Conservation (phyloP, 2,329 filamentous ascomycete genomes). For the Macroventuria anomochaeta region DNA sequence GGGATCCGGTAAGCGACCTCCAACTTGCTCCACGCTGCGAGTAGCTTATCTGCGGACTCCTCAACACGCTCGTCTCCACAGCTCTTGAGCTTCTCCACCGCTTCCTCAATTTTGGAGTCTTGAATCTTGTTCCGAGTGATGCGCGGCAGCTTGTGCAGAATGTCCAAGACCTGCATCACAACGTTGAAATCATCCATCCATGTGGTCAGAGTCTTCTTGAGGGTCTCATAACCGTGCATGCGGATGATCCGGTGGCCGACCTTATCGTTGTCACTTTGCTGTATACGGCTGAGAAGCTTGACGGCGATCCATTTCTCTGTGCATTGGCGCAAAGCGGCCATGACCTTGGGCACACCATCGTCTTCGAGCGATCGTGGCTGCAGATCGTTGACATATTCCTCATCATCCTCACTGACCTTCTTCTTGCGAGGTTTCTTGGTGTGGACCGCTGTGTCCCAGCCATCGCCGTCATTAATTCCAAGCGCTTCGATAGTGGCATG, state of each 20-base stretch:
- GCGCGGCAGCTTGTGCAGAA: slow-evolving; percentile 86
- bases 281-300: slow-evolving; percentile 88
- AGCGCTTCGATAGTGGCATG: slow-evolving; percentile 91
- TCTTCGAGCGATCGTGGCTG: slow-evolving; percentile 80
- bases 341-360: slow-evolving; percentile 87
- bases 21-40: slow-evolving; percentile 87
- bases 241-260: slow-evolving; percentile 88
- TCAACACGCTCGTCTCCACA: slow-evolving; percentile 78
- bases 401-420: slow-evolving; percentile 88
- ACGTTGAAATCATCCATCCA: slow-evolving; percentile 92
- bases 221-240: slow-evolving; percentile 96
- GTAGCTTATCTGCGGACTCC: slow-evolving; percentile 70
- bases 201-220: slow-evolving; percentile 83
- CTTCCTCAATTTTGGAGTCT: slow-evolving; percentile 91
- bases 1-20: slow-evolving; percentile 93
- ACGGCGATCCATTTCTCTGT: slow-evolving; percentile 99
- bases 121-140: slow-evolving; percentile 96
- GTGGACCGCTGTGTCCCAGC: slow-evolving; percentile 88
- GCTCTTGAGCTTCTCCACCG: slow-evolving; percentile 70
- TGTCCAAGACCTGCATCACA: slow-evolving; percentile 85
- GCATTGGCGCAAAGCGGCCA: slow-evolving; percentile 95
- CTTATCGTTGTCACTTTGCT: slow-evolving; percentile 82
- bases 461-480: slow-evolving; percentile 89
- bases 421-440: slow-evolving; percentile 94
- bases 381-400: slow-evolving; percentile 92